Evolutionary conservation across 1,284 basidiomycete species (phyloP), one percentile per base, ranked within the genome.

Genomic region (Microbotryum violaceum): DNA sequence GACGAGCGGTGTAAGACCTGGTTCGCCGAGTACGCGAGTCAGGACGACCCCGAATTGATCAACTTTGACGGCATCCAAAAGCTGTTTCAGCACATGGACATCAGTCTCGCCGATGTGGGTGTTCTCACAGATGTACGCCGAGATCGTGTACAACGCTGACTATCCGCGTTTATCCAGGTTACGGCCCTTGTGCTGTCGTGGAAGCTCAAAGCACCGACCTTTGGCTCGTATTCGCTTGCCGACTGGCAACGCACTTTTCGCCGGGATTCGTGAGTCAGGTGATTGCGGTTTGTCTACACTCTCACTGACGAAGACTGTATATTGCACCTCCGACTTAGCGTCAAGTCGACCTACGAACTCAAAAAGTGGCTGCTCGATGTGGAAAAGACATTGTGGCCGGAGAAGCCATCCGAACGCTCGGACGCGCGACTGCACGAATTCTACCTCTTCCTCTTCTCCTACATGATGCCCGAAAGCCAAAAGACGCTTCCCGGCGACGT

Each of bases 51-150:
- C 44, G 44, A 46, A 42, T 14, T 49, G 56, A 68, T 66, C 57
- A 58, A 29, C 18, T 61, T 59, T 33, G 61, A 61, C n/a, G 66
- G 66, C 6, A 64, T 66, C 18, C 62, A 66, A 60, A 53, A 47
- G 58, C 56, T 68, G 20, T 68, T 68, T 45, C 46, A 51, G n/a
- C 50, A 66, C 18, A 68, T 68, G 66, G 53, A 27, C 18, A 33
- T 68, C 37, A 42, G 37, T 42, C 37, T 42, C 6, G 37, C 37
- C 14, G 14, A 42, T 16, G 64, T 65, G 57, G 25, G 64, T 54
- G 25, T 16, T 1, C 18, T 21, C n/a, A 4, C 4, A 6, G 18
- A 47, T 21, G 3, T 18, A 16, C 25, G 7, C 21, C n/a, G n/a
- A 31, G 27, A 6, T 27, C 18, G 3, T 18, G n/a, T 16, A n/a